phyloP scores from a whole-genome alignment of 805 yeast species.

The Yamadazyma sp. region DNA sequence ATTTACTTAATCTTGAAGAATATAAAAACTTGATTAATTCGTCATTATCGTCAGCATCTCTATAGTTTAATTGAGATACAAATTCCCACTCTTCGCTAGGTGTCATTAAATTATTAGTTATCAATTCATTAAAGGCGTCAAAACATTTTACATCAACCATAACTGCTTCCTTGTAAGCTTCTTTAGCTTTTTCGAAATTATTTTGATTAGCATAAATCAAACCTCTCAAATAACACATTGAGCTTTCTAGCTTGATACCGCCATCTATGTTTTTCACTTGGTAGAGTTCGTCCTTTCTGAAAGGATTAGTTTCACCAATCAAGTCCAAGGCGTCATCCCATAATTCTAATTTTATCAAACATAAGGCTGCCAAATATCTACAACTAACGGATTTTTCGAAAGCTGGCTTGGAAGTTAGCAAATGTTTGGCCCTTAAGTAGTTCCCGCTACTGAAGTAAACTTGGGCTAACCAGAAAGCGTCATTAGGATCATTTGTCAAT shows the following conservation, averaged over 20 bases:
- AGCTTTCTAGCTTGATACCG: slow-evolving; percentile 82
- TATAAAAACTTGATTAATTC: slow-evolving; percentile 78
- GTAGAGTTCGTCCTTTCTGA: slow-evolving; percentile 41
- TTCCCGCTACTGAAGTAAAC: slow-evolving; percentile 75
- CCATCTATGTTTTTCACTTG: slow-evolving; percentile 61
- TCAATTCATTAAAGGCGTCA: slow-evolving; percentile 84
- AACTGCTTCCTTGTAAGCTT: slow-evolving; percentile 83
- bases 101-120: slow-evolving; percentile 67
- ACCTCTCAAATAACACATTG: slow-evolving; percentile 84
- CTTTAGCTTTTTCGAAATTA: slow-evolving; percentile 82
- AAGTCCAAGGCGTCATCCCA: slow-evolving; percentile 90
- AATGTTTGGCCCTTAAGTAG: slow-evolving; percentile 72
- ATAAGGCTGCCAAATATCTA: slow-evolving; percentile 73
- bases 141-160: slow-evolving; percentile 85
- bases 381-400: slow-evolving; percentile 68
- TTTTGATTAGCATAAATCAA: slow-evolving; percentile 77
- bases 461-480: slow-evolving; percentile 96
- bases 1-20: slow-evolving; percentile 72
- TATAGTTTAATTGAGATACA: slow-evolving; percentile 58
- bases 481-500: slow-evolving; percentile 82
- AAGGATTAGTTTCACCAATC: slow-evolving; percentile 81
- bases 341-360: slow-evolving; percentile 65
- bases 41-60: slow-evolving; percentile 72
- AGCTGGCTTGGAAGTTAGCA: slow-evolving; percentile 54
- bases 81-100: slow-evolving; percentile 89